Evolutionary conservation across 1,284 basidiomycete genomes (phyloP).

Genomic region (Cryptococcus depauperatus): DNA sequence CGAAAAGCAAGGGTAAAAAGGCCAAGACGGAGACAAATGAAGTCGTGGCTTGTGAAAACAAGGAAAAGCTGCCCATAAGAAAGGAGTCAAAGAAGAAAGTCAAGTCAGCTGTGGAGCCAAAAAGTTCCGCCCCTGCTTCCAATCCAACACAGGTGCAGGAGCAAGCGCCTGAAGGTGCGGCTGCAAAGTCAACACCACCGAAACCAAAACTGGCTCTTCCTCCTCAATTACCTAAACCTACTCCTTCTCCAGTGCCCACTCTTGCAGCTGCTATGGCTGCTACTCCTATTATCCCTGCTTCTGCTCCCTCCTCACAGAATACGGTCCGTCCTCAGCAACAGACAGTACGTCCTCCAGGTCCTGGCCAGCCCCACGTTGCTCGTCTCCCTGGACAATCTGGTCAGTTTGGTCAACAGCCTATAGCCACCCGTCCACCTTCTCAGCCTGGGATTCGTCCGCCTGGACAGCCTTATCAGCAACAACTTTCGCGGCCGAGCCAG

Average conservation of each 20-base stretch:
- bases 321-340: not conserved
- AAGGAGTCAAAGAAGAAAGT: conserved; percentile 24
- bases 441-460: conserved; percentile 9
- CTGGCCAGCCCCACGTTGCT: not conserved
- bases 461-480: conserved; percentile 4
- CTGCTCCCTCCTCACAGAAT: conserved; percentile 6
- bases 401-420: conserved; percentile 5
- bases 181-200: too few relatives aligned
- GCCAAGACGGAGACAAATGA: conserved; percentile 7
- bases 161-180: too few relatives aligned
- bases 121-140: conserved; percentile 3
- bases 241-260: conserved; percentile 2
- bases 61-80: conserved; percentile 10
- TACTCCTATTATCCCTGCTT: not conserved
- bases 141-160: too few relatives aligned
- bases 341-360: conserved; percentile 6
- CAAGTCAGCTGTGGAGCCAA: conserved; percentile 12
- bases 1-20: conserved; percentile 9
- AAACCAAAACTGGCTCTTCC: conserved; percentile 7
- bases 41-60: conserved; percentile 2
- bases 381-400: conserved; percentile 1
- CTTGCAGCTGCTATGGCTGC: conserved; percentile 3
- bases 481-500: conserved; percentile 5
- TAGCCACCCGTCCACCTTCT: conserved; percentile 3
- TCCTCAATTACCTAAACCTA: conserved; percentile 3